Percentiles rank a stretch among this genome's conserved stretches.
phyloP scores from a whole-genome alignment of 371 early-diverging fungal genomes.

The Choanephora cucurbitarum region DNA sequence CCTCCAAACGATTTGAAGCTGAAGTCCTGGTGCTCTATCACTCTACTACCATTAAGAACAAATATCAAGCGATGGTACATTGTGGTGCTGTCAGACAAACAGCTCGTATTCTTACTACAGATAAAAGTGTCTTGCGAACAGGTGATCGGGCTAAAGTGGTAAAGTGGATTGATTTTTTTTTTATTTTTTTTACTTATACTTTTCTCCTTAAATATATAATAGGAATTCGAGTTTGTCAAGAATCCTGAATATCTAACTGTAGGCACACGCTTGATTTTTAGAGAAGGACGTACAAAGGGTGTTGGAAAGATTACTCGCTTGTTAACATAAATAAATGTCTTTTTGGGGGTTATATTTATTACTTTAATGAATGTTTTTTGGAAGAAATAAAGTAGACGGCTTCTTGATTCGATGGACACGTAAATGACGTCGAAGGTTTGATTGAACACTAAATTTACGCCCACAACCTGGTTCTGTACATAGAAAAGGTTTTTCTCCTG shows the following conservation, averaged over 20 bases:
- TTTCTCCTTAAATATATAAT: too few relatives aligned
- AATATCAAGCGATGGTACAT: constrained; percentile 95
- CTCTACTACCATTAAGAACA: constrained; percentile 84
- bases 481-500: constrained; percentile 74
- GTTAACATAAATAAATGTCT: not conserved
- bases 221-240: constrained; percentile 78
- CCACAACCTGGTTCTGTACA: constrained; percentile 65
- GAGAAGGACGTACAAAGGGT: constrained; percentile 91
- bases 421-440: constrained; percentile 73
- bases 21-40: constrained; percentile 90
- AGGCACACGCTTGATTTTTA: constrained; percentile 78
- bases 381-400: constrained; percentile 8
- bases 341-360: not conserved
- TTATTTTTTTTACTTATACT: too few relatives aligned
- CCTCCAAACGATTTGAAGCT: constrained; percentile 83
- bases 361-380: constrained; percentile 14
- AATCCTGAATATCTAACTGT: constrained; percentile 82
- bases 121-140: constrained; percentile 76
- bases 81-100: constrained; percentile 91
- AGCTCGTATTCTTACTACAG: constrained; percentile 78
- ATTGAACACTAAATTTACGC: constrained; percentile 71
- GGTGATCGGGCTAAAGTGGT: constrained; percentile 86
- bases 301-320: constrained; percentile 80
- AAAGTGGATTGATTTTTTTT: too few relatives aligned
- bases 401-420: constrained; percentile 42